These are phyloP conservation scores for Aphanomyces stellatus DNA, from an alignment of 352 stramenopile genomes.

Conservation along the genomic window DNA sequence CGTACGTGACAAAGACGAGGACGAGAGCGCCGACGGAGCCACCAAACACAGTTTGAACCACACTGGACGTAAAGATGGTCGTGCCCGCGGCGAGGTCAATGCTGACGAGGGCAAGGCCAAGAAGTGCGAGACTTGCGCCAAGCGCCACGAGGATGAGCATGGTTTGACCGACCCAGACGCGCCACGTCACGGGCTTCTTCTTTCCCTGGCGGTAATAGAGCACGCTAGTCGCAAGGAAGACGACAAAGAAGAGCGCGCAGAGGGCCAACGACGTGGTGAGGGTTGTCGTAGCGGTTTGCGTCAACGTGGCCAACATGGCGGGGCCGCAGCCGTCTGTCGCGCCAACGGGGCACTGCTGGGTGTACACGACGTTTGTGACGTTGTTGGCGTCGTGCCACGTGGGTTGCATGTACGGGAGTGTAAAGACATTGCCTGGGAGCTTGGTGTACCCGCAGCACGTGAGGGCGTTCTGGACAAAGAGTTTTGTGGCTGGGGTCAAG, in stretches of 20 bases:
- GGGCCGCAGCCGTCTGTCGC: constrained; percentile 24
- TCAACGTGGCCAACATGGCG: constrained; percentile 31
- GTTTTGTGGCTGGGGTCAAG: constrained; percentile 28
- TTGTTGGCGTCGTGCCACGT: constrained; percentile 22
- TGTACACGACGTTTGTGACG: background rate
- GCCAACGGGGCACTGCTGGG: constrained; percentile 19
- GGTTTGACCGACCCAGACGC: background rate
- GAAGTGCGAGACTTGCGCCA: constrained; percentile 24
- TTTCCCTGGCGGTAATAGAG: constrained; percentile 26
- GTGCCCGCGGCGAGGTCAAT: constrained; percentile 32
- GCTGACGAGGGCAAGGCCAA: constrained; percentile 29
- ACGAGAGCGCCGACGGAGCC: constrained; percentile 28
- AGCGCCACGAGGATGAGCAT: constrained; percentile 17
- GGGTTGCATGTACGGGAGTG: constrained; percentile 24
- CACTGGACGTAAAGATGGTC: constrained; percentile 38
- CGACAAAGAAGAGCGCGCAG: constrained; percentile 18
- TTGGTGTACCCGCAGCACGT: constrained; percentile 40
- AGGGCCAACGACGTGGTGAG: constrained; percentile 16
- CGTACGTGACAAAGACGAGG: constrained; percentile 26
- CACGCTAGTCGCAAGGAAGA: constrained; percentile 23
- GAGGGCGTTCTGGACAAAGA: constrained; percentile 43
- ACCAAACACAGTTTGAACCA: constrained; percentile 43
- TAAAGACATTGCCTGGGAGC: constrained; percentile 29
- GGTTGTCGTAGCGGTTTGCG: constrained; percentile 19
- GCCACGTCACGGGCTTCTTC: constrained; percentile 22